Conservation (phyloP, 345 rosid genomes). For the Cardamine occulta region DNA sequence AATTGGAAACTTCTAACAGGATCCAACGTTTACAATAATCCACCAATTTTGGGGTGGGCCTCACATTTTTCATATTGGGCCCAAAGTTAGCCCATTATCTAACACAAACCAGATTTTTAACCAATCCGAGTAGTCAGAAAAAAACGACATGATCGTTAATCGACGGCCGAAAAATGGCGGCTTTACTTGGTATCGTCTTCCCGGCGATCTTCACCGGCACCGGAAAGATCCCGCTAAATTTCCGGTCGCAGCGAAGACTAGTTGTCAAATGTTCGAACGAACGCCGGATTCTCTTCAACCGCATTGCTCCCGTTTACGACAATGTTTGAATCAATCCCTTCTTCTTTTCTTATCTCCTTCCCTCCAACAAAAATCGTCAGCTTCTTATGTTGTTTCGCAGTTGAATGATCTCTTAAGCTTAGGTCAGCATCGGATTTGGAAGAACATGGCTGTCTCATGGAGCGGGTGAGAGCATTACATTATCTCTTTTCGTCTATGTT, state of each 20-base stretch:
- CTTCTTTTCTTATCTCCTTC: background rate
- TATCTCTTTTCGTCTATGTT: background rate
- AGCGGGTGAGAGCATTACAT: conserved; percentile 48
- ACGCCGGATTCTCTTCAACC: conserved; percentile 67
- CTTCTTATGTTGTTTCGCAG: conserved; percentile 36
- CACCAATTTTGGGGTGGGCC: background rate
- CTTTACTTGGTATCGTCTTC: conserved; percentile 39
- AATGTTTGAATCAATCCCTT: conserved; percentile 43
- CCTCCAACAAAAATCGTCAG: background rate
- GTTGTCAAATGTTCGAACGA: conserved; percentile 52
- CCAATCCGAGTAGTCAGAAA: background rate
- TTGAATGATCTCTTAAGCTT: conserved; percentile 81
- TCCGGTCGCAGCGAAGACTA: conserved; percentile 4
- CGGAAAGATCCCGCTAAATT: background rate
- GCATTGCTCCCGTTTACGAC: conserved; percentile 87
- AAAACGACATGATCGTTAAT: conserved; percentile 22
- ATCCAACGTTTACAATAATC: background rate
- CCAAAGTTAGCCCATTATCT: background rate
- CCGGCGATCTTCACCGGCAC: conserved; percentile 28
- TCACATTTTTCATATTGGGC: background rate
- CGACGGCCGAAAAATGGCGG: conserved; percentile 42
- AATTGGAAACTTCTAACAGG: background rate
- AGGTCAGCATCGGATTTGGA: conserved; percentile 92
- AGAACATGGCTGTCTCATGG: conserved; percentile 86
- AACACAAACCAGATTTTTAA: background rate